Base-by-base conservation (phyloP, 2,329 filamentous ascomycete species). In the Xylaria sp. region DNA sequence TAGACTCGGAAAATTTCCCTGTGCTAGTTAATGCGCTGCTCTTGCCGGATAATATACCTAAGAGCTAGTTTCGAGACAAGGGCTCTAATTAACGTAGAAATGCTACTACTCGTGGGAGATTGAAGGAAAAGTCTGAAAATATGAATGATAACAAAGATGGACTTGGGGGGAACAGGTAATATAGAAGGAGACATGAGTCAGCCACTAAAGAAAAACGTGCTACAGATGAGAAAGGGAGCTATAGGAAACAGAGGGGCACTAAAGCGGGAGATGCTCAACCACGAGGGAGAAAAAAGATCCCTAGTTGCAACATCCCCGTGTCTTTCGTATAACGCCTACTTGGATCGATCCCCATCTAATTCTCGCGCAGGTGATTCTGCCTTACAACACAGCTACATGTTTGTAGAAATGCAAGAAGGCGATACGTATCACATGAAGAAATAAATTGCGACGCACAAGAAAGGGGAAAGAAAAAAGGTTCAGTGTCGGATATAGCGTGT, bases 1-100 rank as follows among this genome's bases (percentile, higher is more conserved):
- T 33, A 5, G 64, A 66, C 40, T 58, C 64, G 9, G 64, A 66
- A 6, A 66, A 42, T 51, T 58, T 66, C 1, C 64, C 64, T 66
- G 31, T 33, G 15, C 17, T 2, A 23, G 6, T 53, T 15, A 49
- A n/a, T 46, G 6, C 38, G 42, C 60, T 1, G 44, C 20, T 17
- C 15, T 49, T 33, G 28, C 7, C n/a, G 36, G 4, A 11, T 36
- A 2, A 13, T 7, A n/a, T 54, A 36, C 1, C n/a, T 17, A 20
- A 9, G 23, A 23, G 20, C 44, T 4, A 6, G 17, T n/a, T 31
- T 15, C 11, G 26, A 13, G 17, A 28, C 2, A 31, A 31, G 3
- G 17, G 15, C 3, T 5, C 23, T 4, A 23, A 36, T 5, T 15
- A 17, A 10, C 7, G 17, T 4, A 5, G 51, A 36, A 51, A 26